Percentiles rank a stretch among this genome's conserved stretches.
phyloP scores from a whole-genome alignment of 1,284 basidiomycete genomes.

The Rhodotorula sp. region DNA sequence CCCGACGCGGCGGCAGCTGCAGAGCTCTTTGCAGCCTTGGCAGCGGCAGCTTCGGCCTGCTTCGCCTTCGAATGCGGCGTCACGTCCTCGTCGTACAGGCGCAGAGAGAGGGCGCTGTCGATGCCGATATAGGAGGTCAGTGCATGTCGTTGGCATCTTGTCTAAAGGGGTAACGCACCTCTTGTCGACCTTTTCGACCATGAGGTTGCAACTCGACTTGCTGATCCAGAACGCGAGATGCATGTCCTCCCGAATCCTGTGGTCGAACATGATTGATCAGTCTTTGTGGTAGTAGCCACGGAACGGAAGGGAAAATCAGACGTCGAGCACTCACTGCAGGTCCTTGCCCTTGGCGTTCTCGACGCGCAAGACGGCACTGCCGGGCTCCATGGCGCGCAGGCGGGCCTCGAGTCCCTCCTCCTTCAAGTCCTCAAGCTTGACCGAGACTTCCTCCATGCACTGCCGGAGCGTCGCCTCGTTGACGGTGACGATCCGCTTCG shows the following conservation, averaged over 20 bases:
- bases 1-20: background rate
- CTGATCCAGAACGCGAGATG: constrained; percentile 89
- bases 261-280: background rate
- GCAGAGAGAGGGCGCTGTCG: constrained; percentile 67
- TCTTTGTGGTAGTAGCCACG: background rate
- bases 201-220: constrained; percentile 74
- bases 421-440: constrained; percentile 60
- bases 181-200: constrained; percentile 94
- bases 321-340: constrained; percentile 58
- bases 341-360: constrained; percentile 57
- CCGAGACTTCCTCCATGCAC: constrained; percentile 51
- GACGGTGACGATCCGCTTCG: constrained; percentile 62
- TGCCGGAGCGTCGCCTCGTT: constrained; percentile 63
- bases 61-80: constrained; percentile 51
- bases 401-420: constrained; percentile 58
- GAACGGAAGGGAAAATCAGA: background rate
- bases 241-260: constrained; percentile 70
- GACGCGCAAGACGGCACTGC: constrained; percentile 73
- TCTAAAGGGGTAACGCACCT: constrained; percentile 57
- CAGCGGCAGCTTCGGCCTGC: background rate
- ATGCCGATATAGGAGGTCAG: background rate
- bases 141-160: too few relatives aligned
- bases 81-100: constrained; percentile 74
- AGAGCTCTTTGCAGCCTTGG: background rate
- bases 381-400: constrained; percentile 56